Conservation (phyloP, 495 filamentous ascomycete genomes). For the Neurospora tetraspora region DNA sequence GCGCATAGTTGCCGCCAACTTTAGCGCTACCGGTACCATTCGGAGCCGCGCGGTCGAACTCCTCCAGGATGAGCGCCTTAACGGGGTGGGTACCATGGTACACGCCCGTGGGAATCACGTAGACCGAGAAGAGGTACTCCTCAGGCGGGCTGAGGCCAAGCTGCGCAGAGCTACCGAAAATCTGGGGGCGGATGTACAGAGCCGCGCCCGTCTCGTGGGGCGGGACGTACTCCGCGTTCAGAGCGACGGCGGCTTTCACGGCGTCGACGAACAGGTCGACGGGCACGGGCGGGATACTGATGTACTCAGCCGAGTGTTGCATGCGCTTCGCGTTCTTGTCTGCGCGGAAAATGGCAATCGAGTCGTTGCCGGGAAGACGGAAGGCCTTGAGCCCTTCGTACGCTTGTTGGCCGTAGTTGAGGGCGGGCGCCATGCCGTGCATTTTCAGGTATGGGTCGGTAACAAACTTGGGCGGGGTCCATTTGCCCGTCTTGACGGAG, state of each 20-base stretch:
- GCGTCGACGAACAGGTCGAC: slow-evolving; percentile 59
- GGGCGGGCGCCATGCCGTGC: slow-evolving; percentile 80
- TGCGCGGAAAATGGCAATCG: slow-evolving; percentile 74
- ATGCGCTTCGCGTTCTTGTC: slow-evolving; percentile 71
- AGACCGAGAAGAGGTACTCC: slow-evolving; percentile 81
- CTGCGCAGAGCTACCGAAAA: slow-evolving; percentile 78
- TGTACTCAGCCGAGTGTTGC: slow-evolving; percentile 63
- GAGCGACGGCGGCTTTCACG: slow-evolving; percentile 67
- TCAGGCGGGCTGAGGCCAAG: slow-evolving; percentile 73
- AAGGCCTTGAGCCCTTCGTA: slow-evolving; percentile 93
- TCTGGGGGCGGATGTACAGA: slow-evolving; percentile 78
- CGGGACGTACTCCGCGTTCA: slow-evolving; percentile 83
- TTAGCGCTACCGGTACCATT: slow-evolving; percentile 66
- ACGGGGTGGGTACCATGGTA: slow-evolving; percentile 82
- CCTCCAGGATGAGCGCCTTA: slow-evolving; percentile 65
- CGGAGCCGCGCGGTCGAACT: slow-evolving; percentile 66
- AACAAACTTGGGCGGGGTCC: slow-evolving; percentile 65
- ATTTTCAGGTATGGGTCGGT: slow-evolving; percentile 67
- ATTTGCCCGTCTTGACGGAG: slow-evolving; percentile 57
- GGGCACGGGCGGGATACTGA: slow-evolving; percentile 70
- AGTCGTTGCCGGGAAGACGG: slow-evolving; percentile 50
- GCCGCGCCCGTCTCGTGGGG: slow-evolving; percentile 74
- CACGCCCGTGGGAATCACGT: slow-evolving; percentile 75
- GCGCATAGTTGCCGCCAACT: slow-evolving; percentile 74
- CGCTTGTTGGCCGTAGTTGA: slow-evolving; percentile 91